Conservation (phyloP, 176 grass and related monocot genomes). For the Olyra latifolia region DNA sequence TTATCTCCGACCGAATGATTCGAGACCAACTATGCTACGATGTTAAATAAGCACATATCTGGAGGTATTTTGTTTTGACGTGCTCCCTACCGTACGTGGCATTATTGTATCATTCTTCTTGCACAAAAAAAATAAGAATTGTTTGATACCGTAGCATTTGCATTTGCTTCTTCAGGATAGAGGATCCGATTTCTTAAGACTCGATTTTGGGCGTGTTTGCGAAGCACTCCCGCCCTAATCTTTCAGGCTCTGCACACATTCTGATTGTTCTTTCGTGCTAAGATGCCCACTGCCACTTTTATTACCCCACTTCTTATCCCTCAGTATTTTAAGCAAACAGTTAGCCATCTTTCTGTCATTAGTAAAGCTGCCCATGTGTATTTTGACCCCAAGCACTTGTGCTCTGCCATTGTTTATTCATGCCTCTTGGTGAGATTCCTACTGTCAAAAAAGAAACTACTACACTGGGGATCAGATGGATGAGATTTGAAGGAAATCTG, state of each 20-base stretch:
- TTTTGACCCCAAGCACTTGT: constrained; percentile 36
- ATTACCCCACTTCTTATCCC: not conserved
- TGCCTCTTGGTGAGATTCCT: not conserved
- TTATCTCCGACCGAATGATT: too few relatives aligned
- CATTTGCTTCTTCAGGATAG: too few relatives aligned
- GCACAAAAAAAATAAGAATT: too few relatives aligned
- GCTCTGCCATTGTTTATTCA: constrained; percentile 3
- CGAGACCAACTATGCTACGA: too few relatives aligned
- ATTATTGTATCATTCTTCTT: too few relatives aligned
- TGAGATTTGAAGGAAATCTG: constrained; percentile 16
- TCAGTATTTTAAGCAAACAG: constrained; percentile 17
- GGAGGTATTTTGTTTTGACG: too few relatives aligned
- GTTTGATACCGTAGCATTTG: too few relatives aligned
- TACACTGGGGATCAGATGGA: constrained; percentile 15
- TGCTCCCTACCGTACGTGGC: too few relatives aligned
- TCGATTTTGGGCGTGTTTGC: too few relatives aligned
- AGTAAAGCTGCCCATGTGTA: constrained; percentile 34
- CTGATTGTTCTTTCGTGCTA: not conserved
- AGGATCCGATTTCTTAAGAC: too few relatives aligned
- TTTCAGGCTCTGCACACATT: not conserved
- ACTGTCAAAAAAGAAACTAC: not conserved
- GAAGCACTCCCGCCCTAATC: too few relatives aligned
- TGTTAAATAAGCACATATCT: too few relatives aligned
- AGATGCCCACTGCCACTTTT: constrained; percentile 13
- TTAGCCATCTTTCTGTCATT: constrained; percentile 16